These are phyloP conservation scores for Pichia sp. DNA, from an alignment of 1,139 yeast species.

Conservation along the genomic window DNA sequence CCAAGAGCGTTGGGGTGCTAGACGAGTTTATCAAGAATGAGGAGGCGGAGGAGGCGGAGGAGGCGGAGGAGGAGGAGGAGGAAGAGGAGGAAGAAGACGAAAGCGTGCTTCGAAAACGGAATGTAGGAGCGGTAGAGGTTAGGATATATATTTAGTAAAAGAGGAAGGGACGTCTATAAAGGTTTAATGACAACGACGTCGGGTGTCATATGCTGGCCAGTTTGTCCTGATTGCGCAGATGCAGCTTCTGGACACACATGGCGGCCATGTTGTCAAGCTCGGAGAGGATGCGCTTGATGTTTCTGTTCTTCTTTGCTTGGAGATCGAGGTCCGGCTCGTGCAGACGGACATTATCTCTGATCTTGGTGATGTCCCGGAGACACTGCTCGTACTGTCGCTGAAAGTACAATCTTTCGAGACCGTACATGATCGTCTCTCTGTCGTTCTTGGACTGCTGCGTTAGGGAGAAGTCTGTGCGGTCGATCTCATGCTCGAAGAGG, in stretches of 20 bases:
- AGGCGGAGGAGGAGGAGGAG: constrained; percentile 31
- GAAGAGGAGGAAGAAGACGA: constrained; percentile 34
- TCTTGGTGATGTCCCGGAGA: constrained; percentile 35
- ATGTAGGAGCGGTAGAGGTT: constrained; percentile 57
- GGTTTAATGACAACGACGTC: not conserved
- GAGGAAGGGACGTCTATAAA: not conserved
- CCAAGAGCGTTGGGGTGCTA: constrained; percentile 57
- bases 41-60: constrained; percentile 20
- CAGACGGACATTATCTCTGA: constrained; percentile 33
- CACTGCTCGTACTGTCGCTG: constrained; percentile 44
- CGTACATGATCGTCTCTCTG: constrained; percentile 28
- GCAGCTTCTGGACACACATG: constrained; percentile 34
- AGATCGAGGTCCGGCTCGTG: constrained; percentile 23
- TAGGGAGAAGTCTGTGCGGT: not conserved
- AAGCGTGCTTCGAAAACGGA: constrained; percentile 44
- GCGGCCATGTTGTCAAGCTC: constrained; percentile 44
- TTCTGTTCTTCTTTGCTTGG: constrained; percentile 29
- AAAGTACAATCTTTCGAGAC: constrained; percentile 51
- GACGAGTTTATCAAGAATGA: constrained; percentile 46
- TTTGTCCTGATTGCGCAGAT: constrained; percentile 17
- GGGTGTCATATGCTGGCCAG: constrained; percentile 15
- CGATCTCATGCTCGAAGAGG: constrained; percentile 16
- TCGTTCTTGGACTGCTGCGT: constrained; percentile 22
- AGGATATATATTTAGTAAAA: constrained; percentile 33
- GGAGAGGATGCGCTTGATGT: constrained; percentile 43